Evolutionary conservation across 352 stramenopile species (phyloP), one percentile per base, ranked within the genome.

Genomic region (Porosira glacialis): DNA sequence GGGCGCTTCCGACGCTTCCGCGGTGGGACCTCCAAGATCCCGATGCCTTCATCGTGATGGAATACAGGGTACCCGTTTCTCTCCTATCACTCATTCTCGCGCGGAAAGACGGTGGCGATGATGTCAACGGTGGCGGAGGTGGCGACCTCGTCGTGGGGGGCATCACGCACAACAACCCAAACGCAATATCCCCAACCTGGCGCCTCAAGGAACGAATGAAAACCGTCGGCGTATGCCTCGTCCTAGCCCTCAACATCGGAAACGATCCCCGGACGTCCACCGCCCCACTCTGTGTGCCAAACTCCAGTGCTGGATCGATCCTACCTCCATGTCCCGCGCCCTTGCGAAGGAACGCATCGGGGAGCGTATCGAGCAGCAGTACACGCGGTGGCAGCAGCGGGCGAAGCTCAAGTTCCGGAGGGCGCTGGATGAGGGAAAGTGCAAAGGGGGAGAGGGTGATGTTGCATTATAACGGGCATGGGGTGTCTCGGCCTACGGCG

Each of bases 381-480:
- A 98, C 81, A 91, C 96, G 44, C 88, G 91, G 36, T 98, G 95
- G 95, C 95, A 98, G 74, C 87, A 84, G 36, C 73, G 83, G 27
- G 85, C 66, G 0, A 79, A 83, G 39, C 87, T 97, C 3, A 92
- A 94, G 33, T 98, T 98, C 78, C 90, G 94, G 57, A 89, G 94
- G 52, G 93, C 90, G 2, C 79, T 98, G 24, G 96, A 89, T 98
- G 76, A 85, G 96, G 22, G 86, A 94, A 48, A 85, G 93, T 48
- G 96, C 95, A 13, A 95, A 95, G 63, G 70, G 90, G 55, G 95
- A 98, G 73, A 87, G 97, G 47, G 89, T 99, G 17, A 71, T 99
- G 17, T 94, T 99, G 58, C 97, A 99, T 85, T 99, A 99, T 88
- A 99, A 99, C 83, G 97, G 97, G 51, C 97, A 99, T 79, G 97